Evolutionary conservation across 2,329 filamentous ascomycete species (phyloP), one percentile per base, ranked within the genome.

Genomic region (Alternaria angustiovoidea): DNA sequence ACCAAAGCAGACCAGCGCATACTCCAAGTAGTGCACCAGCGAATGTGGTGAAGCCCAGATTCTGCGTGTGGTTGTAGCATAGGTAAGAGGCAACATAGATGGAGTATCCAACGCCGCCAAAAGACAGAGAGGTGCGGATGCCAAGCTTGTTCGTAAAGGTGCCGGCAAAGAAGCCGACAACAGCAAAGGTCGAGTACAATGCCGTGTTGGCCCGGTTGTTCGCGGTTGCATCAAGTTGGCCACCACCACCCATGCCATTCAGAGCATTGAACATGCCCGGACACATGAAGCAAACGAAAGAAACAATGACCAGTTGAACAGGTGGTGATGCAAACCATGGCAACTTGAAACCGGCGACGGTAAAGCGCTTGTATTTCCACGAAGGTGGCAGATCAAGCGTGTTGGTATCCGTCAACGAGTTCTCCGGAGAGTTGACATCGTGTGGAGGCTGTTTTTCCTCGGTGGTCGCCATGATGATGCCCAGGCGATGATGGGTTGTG

Each of bases 1-100:
- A 90, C 92, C 92, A 95, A 38, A 95, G 83, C 39, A 94, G 83
- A 74, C 90, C 91, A 47, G 92, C 92, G 74, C 91, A 94, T 58
- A 92, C 81, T 78, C 92, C 92, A 47, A 94, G 87, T 62, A 92
- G 84, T 16, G 88, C 89, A 67, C 92, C 92, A 6, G 91, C 87
- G 69, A 94, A 93, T 69, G 91, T 87, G 74, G 89, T 88, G 79
- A 92, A 94, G 61, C 89, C 89, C 61, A 84, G 80, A 74, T 90
- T 90, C 54, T 82, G 57, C 22, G 83, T 91, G 80, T 92, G 89
- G 70, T 87, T 88, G 80, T 89, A 93, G 80, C 82, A 85, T 41
- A 93, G 83, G 79, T 92, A 91, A 55, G 86, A 87, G 48, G 88
- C 86, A 46, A 90, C 85, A 75, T 94, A 93, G 77, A 94, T 81